Base-by-base conservation (phyloP, 2,329 filamentous ascomycete genomes). In the Fusarium citri region DNA sequence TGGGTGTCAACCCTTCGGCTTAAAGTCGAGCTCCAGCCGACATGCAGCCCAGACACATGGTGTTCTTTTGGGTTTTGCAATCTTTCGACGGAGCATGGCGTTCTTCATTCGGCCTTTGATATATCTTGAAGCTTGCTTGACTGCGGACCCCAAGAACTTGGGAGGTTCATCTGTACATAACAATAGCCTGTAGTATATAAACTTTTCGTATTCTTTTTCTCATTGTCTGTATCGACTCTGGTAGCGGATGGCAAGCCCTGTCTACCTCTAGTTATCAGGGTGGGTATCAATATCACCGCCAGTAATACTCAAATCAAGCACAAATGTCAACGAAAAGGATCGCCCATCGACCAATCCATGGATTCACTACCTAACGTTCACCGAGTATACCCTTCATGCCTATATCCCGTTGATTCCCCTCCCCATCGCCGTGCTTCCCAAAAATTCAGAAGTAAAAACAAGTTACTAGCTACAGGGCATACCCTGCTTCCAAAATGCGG, bases 361-460 rank as follows among this genome's bases (percentile, higher is more conserved):
- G 71, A 68, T 69, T 69, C 68, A 72, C 64, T 73, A 71, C 60
- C 69, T 74, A 74, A 66, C 59, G 58, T 62, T 64, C 49, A 68
- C 72, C 69, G 68, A 72, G 59, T 74, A 56, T 69, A 64, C 70
- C 72, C 43, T 48, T 72, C 68, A 68, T 74, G 72, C 72, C 72
- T 68, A 57, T 70, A 62, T 70, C 64, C 68, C 68, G 64, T 64
- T 57, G 64, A 49, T 30, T 48, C 63, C 49, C 22, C 34, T 37
- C 49, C 68, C 68, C 72, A 74, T 74, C 72, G 72, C 72, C 72
- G 68, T 73, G 71, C 71, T 73, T 72, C 71, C 71, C 63, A 63
- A 67, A 69, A 63, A 69, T 59, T 46, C 54, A 63, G 58, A 72
- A 49, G 56, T 67, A 58, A 69, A 65, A 69, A 71, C 57, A 58